Percentiles rank a stretch among this genome's conserved stretches.
Conservation (phyloP, 2,329 filamentous ascomycete species). For the Uncinocarpus reesii region DNA sequence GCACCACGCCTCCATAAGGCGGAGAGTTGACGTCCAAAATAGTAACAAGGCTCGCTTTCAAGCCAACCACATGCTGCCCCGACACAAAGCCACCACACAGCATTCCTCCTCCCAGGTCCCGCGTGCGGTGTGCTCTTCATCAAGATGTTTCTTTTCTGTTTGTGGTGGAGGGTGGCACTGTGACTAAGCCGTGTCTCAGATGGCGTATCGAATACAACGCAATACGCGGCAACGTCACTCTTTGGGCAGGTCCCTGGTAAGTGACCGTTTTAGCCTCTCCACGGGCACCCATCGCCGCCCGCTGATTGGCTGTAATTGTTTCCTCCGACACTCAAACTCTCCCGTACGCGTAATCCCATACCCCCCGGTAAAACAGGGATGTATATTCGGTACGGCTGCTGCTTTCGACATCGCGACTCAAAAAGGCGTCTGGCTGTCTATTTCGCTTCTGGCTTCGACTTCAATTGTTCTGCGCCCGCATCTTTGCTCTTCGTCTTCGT, state of each 20-base stretch:
- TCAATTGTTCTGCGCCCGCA: not conserved
- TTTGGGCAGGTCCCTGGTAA: slow-evolving; percentile 1
- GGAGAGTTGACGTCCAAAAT: too few relatives aligned
- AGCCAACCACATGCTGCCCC: too few relatives aligned
- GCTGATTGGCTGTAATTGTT: not conserved
- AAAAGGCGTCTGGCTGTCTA: not conserved
- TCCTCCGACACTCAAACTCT: not conserved
- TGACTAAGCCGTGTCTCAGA: slow-evolving; percentile 11
- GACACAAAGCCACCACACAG: too few relatives aligned
- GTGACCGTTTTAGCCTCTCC: not conserved
- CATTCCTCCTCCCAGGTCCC: too few relatives aligned
- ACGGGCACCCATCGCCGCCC: not conserved
- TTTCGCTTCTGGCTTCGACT: not conserved
- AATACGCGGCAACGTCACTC: not conserved
- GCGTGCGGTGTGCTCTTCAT: too few relatives aligned
- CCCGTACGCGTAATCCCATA: slow-evolving; percentile 5
- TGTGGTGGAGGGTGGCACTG: not conserved
- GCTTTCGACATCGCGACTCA: not conserved
- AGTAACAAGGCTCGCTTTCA: too few relatives aligned
- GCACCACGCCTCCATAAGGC: too few relatives aligned
- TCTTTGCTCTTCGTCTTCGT: not conserved
- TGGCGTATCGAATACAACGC: not conserved
- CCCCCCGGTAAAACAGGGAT: not conserved
- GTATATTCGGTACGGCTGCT: slow-evolving; percentile 7
- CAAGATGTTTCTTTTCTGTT: not conserved